Evolutionary conservation across 2,329 filamentous ascomycete species (phyloP).

Genomic region (Curvularia lunata): DNA sequence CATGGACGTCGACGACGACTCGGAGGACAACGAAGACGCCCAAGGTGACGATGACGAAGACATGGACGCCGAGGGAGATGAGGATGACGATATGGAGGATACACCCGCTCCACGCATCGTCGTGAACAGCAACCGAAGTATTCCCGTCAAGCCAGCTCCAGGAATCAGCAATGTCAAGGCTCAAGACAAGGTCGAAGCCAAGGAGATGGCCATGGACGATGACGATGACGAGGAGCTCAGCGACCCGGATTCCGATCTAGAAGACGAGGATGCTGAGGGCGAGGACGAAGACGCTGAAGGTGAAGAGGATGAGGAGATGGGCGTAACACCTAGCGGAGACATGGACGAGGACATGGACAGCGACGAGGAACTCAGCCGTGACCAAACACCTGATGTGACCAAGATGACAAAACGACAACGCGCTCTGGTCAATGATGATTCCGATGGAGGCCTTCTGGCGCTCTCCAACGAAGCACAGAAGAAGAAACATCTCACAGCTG

Average conservation of each 20-base stretch:
- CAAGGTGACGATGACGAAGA: constrained; percentile 50
- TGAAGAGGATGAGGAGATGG: constrained; percentile 50
- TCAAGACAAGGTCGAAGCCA: constrained; percentile 55
- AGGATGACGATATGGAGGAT: constrained; percentile 48
- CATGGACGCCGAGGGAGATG: constrained; percentile 48
- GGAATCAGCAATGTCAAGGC: constrained; percentile 43
- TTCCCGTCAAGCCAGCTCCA: constrained; percentile 46
- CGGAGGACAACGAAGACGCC: constrained; percentile 48
- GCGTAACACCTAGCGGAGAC: constrained; percentile 45
- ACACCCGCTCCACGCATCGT: constrained; percentile 39
- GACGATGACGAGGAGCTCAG: constrained; percentile 55
- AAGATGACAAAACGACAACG: constrained; percentile 74
- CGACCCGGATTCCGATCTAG: constrained; percentile 48
- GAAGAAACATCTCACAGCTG: constrained; percentile 74
- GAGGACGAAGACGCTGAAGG: constrained; percentile 52
- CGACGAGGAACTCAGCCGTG: constrained; percentile 62
- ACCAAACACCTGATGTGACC: constrained; percentile 66
- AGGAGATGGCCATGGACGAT: constrained; percentile 58
- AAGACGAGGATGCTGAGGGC: constrained; percentile 57
- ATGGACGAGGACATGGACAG: constrained; percentile 55
- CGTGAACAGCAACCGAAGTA: constrained; percentile 29
- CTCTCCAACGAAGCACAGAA: constrained; percentile 72
- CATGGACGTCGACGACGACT: constrained; percentile 48
- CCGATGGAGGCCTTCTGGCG: constrained; percentile 55
- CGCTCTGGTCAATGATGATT: constrained; percentile 61